A percentile compares a stretch with the other conserved stretches of the same genome.
Evolutionary conservation across 2,329 filamentous ascomycete species (phyloP).

Genomic region (Stemphylium beticola): DNA sequence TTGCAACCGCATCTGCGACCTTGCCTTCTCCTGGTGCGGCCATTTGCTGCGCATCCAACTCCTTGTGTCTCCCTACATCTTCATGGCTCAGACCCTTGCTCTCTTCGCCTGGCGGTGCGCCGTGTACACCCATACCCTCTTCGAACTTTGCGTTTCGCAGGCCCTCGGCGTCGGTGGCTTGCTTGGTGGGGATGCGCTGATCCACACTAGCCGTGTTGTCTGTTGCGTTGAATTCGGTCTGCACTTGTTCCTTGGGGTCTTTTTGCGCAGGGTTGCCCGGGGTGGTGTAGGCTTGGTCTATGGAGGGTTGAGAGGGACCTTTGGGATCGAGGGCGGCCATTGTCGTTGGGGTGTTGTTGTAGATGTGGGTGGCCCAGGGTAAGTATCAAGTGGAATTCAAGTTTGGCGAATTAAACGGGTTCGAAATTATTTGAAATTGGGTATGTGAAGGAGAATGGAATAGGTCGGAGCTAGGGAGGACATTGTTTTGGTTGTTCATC

Average conservation of each 20-base stretch:
- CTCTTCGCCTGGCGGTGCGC: constrained; percentile 54
- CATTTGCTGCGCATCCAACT: constrained; percentile 58
- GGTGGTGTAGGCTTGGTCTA: constrained; percentile 54
- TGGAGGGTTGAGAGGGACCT: constrained; percentile 53
- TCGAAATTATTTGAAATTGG: not conserved
- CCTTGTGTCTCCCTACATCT: constrained; percentile 53
- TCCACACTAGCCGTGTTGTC: constrained; percentile 38
- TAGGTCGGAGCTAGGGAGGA: not conserved
- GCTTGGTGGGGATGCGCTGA: constrained; percentile 49
- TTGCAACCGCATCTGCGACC: constrained; percentile 51
- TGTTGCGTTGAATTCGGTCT: constrained; percentile 44
- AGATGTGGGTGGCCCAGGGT: not conserved
- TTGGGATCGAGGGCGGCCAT: constrained; percentile 51
- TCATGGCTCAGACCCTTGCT: constrained; percentile 47
- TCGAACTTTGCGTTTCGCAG: constrained; percentile 44
- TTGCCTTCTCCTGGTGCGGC: constrained; percentile 55
- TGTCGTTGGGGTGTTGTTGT: constrained; percentile 11
- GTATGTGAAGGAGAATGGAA: constrained; percentile 7
- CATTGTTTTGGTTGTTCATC: constrained; percentile 7
- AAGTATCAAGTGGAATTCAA: not conserved
- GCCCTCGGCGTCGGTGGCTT: constrained; percentile 47
- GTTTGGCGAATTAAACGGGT: not conserved
- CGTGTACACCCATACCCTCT: constrained; percentile 48
- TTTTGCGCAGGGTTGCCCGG: constrained; percentile 54
- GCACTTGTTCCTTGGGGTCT: constrained; percentile 47